Percentiles rank a stretch among this genome's conserved stretches.
These are phyloP conservation scores for Raphanus raphanistrum DNA, from an alignment of 345 rosid species.

Conservation along the genomic window DNA sequence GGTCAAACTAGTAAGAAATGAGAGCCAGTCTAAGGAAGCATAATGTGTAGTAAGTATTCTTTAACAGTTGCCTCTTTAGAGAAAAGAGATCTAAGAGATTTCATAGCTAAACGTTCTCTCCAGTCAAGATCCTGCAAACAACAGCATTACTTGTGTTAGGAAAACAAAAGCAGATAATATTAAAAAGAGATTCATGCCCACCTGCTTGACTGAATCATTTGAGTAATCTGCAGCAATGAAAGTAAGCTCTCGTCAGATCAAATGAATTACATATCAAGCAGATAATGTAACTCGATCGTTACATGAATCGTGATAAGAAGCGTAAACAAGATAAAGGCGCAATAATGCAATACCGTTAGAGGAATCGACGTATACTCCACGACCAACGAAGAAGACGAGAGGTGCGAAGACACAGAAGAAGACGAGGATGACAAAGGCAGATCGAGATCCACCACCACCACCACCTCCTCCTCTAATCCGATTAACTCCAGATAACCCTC, in stretches of 20 bases:
- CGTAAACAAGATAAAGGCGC: neutral
- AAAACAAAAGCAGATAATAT: neutral
- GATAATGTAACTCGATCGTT: neutral
- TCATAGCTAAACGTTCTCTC: constrained; percentile 80
- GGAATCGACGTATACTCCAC: constrained; percentile 53
- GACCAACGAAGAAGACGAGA: constrained; percentile 66
- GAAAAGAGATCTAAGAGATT: constrained; percentile 63
- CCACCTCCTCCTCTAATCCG: constrained; percentile 50
- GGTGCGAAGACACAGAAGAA: constrained; percentile 66
- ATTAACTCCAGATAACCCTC: constrained; percentile 51
- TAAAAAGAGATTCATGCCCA: constrained; percentile 7
- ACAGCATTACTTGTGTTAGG: neutral
- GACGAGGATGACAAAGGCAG: constrained; percentile 45
- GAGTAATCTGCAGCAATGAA: constrained; percentile 49
- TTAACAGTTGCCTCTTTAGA: constrained; percentile 86
- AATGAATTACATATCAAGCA: neutral
- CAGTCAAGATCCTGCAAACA: constrained; percentile 66
- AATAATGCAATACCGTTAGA: constrained; percentile 47
- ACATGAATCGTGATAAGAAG: neutral
- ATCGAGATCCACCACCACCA: constrained; percentile 67
- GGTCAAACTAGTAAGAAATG: constrained; percentile 1
- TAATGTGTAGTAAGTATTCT: too few species aligned
- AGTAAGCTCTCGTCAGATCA: neutral
- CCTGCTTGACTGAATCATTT: constrained; percentile 55
- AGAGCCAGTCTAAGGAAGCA: neutral